Base-by-base conservation (phyloP, 495 filamentous ascomycete species). In the Eremomyces bilateralis region DNA sequence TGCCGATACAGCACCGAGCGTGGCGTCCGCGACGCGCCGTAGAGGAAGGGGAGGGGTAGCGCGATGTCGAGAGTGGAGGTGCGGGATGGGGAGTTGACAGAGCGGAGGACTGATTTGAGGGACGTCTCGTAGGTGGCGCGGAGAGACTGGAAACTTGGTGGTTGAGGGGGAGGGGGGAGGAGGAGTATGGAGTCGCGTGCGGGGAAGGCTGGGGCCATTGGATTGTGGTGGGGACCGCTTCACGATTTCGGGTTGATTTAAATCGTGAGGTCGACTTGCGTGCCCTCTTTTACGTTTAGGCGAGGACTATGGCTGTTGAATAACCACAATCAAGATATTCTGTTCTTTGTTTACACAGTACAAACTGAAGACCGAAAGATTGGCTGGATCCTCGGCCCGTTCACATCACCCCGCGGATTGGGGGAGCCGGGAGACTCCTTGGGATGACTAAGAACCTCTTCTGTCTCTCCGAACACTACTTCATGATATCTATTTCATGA, bases 81-180 rank as follows among this genome's bases (percentile, higher is more conserved):
- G 10, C 52, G 45, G 16, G 53, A 48, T 8, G 8, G 8, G 6
- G 15, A 8, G 15, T 11, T 32, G 1, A 56, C 41, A 15, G 50
- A 42, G 36, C 50, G 58, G 8, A 71, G 42, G 15, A 54, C 61
- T 18, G 59, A 51, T 27, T 63, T 50, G 30, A 76, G 53, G 3
- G 68, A 49, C n/a, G 67, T 56, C 8, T 57, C 50, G 46, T 73
- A 75, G 32, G 69, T 63, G n/a, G 64, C 61, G 27, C 59, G 56
- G 35, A 77, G 49, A 4, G 59, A 43, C 6, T 48, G 41, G 37
- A 54, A 53, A 29, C 48, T 58, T 10, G 54, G 46, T 3, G 61
- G 60, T 19, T 58, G 45, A 12, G 69, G 68, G 22, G 65, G 60
- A 33, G 63, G 62, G 21, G 70, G 65, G 36, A 74, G 60, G 12